Evolutionary conservation across 495 filamentous ascomycete genomes (phyloP).

Genomic region (Annulohypoxylon bovei): DNA sequence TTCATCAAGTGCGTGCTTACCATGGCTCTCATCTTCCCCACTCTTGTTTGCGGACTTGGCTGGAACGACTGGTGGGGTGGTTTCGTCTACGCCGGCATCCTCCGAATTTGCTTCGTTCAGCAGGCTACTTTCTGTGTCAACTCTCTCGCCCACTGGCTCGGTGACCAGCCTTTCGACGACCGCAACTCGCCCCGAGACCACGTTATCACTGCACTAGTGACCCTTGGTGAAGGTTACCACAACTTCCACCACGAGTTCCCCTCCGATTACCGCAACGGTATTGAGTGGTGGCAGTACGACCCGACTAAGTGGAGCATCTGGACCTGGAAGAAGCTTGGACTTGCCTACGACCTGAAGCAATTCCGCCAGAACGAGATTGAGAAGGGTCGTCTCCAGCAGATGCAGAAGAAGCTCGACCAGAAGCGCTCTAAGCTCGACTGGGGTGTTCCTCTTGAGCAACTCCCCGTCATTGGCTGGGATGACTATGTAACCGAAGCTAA

Average conservation of each 20-base stretch:
- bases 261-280: conserved; percentile 98
- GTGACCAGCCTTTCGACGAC: conserved; percentile 99
- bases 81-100: conserved; percentile 93
- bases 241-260: conserved; percentile 99
- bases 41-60: conserved; percentile 81
- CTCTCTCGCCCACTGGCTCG: conserved; percentile 98
- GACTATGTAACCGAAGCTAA: conserved; percentile 89
- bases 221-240: conserved; percentile 98
- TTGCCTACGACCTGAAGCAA: conserved; percentile 95
- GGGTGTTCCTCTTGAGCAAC: conserved; percentile 92
- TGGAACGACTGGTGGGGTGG: conserved; percentile 94
- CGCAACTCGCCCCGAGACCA: conserved; percentile 98
- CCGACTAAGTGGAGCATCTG: conserved; percentile 99
- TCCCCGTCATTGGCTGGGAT: conserved; percentile 97
- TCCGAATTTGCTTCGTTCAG: conserved; percentile 96
- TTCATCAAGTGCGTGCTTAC: conserved; percentile 88
- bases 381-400: conserved; percentile 96
- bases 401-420: conserved; percentile 99
- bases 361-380: conserved; percentile 99
- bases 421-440: conserved; percentile 92
- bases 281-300: conserved; percentile 98
- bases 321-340: conserved; percentile 90
- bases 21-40: conserved; percentile 90
- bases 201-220: conserved; percentile 93
- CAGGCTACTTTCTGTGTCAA: conserved; percentile 99